Percentiles rank a stretch among this genome's conserved stretches.
Conservation (phyloP, 768 basidiomycete species). For the Mycena epipterygia region DNA sequence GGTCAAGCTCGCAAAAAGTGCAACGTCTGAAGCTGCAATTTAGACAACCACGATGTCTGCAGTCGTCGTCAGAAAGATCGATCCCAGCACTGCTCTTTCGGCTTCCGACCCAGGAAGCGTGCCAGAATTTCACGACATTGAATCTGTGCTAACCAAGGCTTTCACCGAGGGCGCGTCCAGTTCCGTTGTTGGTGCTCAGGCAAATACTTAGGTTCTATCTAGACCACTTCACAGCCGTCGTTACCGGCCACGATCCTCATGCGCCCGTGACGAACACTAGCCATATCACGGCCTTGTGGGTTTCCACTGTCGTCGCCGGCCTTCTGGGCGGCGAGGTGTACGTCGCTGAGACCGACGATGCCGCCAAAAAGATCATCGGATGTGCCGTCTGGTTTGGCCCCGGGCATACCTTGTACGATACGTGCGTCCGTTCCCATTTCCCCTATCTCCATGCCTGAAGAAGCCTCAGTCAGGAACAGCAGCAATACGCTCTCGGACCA, state of each 20-base stretch:
- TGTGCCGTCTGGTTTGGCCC: constrained; percentile 30
- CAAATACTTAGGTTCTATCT: neutral
- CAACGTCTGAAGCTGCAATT: too few relatives aligned
- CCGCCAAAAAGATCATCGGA: constrained; percentile 19
- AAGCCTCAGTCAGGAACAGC: too few relatives aligned
- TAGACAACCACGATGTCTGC: neutral
- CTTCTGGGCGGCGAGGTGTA: constrained; percentile 23
- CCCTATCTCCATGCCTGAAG: too few relatives aligned
- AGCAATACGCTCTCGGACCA: too few relatives aligned
- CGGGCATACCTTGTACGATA: constrained; percentile 15
- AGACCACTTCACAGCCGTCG: neutral
- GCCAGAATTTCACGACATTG: neutral
- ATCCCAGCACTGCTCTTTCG: neutral
- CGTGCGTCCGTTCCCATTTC: neutral
- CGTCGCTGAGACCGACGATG: constrained; percentile 22
- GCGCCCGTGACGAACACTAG: neutral
- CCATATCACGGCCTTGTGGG: neutral
- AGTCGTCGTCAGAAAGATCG: neutral
- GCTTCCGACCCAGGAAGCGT: neutral
- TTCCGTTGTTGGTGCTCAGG: neutral
- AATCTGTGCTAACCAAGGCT: neutral
- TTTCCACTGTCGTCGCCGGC: neutral
- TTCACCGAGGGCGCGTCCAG: neutral
- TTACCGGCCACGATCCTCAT: neutral
- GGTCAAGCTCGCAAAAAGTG: too few relatives aligned